Base-by-base conservation (phyloP, 345 rosid species). In the Streptanthus diversifolius region DNA sequence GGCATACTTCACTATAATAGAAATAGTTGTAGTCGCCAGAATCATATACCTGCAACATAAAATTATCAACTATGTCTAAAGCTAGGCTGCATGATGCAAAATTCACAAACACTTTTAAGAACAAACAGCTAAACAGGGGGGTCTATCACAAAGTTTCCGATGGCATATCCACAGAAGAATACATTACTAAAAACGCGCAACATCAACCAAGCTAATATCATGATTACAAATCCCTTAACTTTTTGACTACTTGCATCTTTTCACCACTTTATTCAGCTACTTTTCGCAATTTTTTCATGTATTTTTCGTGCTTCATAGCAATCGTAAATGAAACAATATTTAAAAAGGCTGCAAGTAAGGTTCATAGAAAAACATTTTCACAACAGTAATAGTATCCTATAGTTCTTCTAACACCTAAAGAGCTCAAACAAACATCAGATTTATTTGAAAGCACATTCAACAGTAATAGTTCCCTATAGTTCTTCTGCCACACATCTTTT, bases 21-120 rank as follows among this genome's bases (percentile, higher is more conserved):
- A 87, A 49, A 93, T 79, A 2, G 98, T 91, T 49, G 97, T 87
- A 7, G 98, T 93, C 11, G 90, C 98, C 70, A 93, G 80, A 74
- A 93, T 93, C 98, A 91, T 84, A 71, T 93, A 93, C 97, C 97
- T 93, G 70, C 56, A 48, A 76, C 45, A 56, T 44, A 52, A 61
- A 76, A 35, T n/a, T 56, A 18, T 19, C 29, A 62, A 21, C 21
- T 52, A 57, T 56, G 54, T 19, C 33, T 41, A 59, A 43, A 14
- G 8, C n/a, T 32, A 7, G 39, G 72, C 40, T 17, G 10, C 27
- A 19, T 43, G 29, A 22, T 17, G 49, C 39, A 12, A 18, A 41
- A 1, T 41, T 43, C 17, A 55, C 14, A 21, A 58, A 8, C n/a
- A 29, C 13, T 17, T 0, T 12, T 69, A 43, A 41, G 12, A 41